phyloP scores from a whole-genome alignment of 805 yeast genomes.

The Teunomyces barrocoloradensis region DNA sequence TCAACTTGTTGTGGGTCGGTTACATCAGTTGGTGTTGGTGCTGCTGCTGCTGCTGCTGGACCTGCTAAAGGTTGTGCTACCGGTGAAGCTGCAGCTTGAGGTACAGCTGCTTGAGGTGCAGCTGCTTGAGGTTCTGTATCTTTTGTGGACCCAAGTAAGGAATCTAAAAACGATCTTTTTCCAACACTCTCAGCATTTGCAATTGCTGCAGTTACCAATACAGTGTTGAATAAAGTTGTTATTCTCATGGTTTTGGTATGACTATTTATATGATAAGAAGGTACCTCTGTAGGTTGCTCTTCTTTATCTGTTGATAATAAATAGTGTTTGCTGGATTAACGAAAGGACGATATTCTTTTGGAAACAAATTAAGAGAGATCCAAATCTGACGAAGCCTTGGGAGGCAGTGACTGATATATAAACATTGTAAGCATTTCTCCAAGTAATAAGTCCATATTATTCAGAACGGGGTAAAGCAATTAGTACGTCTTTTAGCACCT shows the following conservation, averaged over 20 bases:
- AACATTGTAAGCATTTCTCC: slow-evolving; percentile 1
- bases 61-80: slow-evolving; percentile 5
- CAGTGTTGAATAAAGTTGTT: slow-evolving; percentile 20
- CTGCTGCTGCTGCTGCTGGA: slow-evolving; percentile 8
- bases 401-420: slow-evolving; percentile 1
- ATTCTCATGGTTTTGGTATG: slow-evolving; percentile 19
- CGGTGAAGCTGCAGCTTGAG: slow-evolving; percentile 9
- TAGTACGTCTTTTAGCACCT: not conserved
- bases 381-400: not conserved
- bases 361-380: slow-evolving; percentile 8
- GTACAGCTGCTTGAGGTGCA: slow-evolving; percentile 7
- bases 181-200: slow-evolving; percentile 13
- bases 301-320: slow-evolving; percentile 6
- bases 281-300: not conserved
- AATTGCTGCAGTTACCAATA: slow-evolving; percentile 23
- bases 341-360: slow-evolving; percentile 7
- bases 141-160: slow-evolving; percentile 9
- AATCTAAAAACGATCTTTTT: slow-evolving; percentile 12
- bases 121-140: slow-evolving; percentile 5
- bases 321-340: slow-evolving; percentile 1
- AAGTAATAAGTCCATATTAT: no score
- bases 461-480: not conserved
- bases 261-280: slow-evolving; percentile 1
- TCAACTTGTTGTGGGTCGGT: not conserved
- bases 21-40: slow-evolving; percentile 2